Base-by-base conservation (phyloP, 805 yeast genomes). In the Candida dendrica region DNA sequence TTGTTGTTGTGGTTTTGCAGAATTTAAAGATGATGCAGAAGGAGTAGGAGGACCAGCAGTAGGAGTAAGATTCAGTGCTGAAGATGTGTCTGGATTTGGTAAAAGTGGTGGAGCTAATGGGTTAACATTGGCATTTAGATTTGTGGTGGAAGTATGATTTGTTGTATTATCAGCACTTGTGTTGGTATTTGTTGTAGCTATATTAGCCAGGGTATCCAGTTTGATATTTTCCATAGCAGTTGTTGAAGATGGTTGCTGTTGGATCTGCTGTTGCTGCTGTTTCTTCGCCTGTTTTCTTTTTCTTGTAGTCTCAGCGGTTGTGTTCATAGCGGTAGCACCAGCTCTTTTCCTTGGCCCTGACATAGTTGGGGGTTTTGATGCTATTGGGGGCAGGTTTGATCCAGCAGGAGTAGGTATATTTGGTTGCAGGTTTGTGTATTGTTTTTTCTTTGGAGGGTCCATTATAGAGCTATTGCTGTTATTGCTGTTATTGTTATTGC, bases 1-100 rank as follows among this genome's bases (percentile, higher is more conserved):
- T 15, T 53, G 56, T n/a, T 49, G 62, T 7, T 9, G n/a, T 10
- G 30, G 30, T 27, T 27, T 27, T 44, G 50, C 20, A 43, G 42
- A 10, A 40, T 15, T 29, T 22, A 20, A 24, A 26, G 42, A 5
- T 32, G 38, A n/a, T 26, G 30, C 31, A 13, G 8, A 34, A n/a
- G 20, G 34, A 34, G 36, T 15, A 35, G 38, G 11, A 4, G 31
- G 18, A 34, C 40, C 3, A 29, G 40, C 14, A 17, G 24, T n/a
- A n/a, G n/a, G n/a, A n/a, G n/a, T n/a, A n/a, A n/a, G n/a, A n/a
- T n/a, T n/a, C n/a, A n/a, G n/a, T n/a, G n/a, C n/a, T n/a, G n/a
- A n/a, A n/a, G n/a, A n/a, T n/a, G n/a, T n/a, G n/a, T n/a, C 7
- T n/a, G 7, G 6, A 13, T 27, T 19, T 14, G 30, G 33, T 16